Percentiles rank a stretch among this genome's conserved stretches.
Conservation (phyloP, 164 flowering plant genomes). For the Warburgia ugandensis region DNA sequence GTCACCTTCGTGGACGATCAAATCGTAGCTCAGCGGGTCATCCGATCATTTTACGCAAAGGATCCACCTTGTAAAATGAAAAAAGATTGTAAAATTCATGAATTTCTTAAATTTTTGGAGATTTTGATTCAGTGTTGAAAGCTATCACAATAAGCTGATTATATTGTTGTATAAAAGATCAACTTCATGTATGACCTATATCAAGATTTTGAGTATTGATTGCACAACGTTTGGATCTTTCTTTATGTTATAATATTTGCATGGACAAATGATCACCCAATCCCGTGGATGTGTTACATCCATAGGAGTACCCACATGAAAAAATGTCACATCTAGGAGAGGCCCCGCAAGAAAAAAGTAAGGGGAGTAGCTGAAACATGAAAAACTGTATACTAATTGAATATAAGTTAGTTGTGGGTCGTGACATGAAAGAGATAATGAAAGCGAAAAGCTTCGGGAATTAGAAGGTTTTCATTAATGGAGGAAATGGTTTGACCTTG, state of each 20-base stretch:
- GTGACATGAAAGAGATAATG: constrained; percentile 2
- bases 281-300: too few species aligned
- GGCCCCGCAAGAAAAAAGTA: background rate
- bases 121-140: too few species aligned
- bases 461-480: constrained; percentile 8
- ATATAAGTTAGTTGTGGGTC: constrained; percentile 11
- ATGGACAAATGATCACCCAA: too few species aligned
- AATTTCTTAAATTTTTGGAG: too few species aligned
- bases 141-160: too few species aligned
- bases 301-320: background rate
- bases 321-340: background rate
- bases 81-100: constrained; percentile 2
- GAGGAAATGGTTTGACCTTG: constrained; percentile 13
- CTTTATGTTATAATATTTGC: too few species aligned
- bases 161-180: too few species aligned
- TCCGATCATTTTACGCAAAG: too few species aligned
- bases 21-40: constrained; percentile 7
- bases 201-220: too few species aligned
- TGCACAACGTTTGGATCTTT: too few species aligned
- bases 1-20: constrained; percentile 10
- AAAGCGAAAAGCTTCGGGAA: constrained; percentile 10
- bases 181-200: too few species aligned
- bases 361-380: constrained; percentile 3
- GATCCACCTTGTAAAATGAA: background rate
- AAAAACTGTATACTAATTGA: constrained; percentile 6